These are phyloP conservation scores for Tuber aestivum DNA, from an alignment of 495 filamentous ascomycete species.

Conservation along the genomic window DNA sequence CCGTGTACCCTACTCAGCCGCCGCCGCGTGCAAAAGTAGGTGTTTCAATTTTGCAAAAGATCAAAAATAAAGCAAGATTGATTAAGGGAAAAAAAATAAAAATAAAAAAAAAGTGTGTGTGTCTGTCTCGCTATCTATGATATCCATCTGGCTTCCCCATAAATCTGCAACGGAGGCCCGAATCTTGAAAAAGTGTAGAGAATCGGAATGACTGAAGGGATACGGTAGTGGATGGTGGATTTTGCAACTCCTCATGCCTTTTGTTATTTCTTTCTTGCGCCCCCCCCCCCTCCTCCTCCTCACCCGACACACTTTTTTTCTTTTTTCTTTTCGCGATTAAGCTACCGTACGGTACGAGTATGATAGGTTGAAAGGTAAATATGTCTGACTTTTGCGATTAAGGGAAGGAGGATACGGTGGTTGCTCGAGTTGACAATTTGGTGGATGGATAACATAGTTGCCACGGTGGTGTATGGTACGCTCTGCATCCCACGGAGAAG, in stretches of 20 bases:
- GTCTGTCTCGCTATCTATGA: background rate
- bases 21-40: background rate
- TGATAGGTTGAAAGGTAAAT: no score
- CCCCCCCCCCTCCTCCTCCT: no score
- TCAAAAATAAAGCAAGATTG: no score
- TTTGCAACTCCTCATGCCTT: background rate
- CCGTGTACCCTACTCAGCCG: no score
- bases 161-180: background rate
- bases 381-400: background rate
- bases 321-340: background rate
- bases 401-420: background rate
- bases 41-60: background rate
- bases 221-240: background rate
- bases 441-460: background rate
- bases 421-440: background rate
- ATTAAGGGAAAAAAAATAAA: background rate
- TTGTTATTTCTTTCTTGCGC: constrained; percentile 1
- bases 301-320: no score
- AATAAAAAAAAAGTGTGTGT: background rate
- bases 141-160: background rate
- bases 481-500: background rate
- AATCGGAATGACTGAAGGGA: background rate
- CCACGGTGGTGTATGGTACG: background rate
- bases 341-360: background rate
- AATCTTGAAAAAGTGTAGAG: constrained; percentile 4